phyloP scores from a whole-genome alignment of 2,329 filamentous ascomycete genomes.

The Aaosphaeria pasadenensis region DNA sequence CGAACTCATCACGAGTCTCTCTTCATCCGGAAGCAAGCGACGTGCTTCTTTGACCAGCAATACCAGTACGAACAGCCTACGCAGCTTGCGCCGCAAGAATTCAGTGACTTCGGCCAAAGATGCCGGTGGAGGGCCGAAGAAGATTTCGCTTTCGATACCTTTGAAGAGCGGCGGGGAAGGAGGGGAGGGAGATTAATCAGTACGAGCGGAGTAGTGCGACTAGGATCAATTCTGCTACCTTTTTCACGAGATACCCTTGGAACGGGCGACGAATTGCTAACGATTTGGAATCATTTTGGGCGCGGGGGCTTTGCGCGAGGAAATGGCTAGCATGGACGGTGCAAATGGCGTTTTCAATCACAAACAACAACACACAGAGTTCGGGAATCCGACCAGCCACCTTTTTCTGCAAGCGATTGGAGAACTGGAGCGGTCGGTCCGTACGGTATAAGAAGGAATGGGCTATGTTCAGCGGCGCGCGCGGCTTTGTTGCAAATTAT shows the following conservation, averaged over 20 bases:
- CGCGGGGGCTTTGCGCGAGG: constrained; percentile 11
- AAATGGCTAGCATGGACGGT: constrained; percentile 22
- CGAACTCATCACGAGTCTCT: constrained; percentile 74
- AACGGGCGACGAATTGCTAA: constrained; percentile 27
- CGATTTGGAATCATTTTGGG: constrained; percentile 18
- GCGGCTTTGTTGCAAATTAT: background rate
- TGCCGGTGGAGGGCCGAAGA: constrained; percentile 35
- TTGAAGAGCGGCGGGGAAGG: constrained; percentile 35
- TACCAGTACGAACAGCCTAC: constrained; percentile 28
- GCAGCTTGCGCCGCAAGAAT: constrained; percentile 41
- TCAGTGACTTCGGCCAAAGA: constrained; percentile 45
- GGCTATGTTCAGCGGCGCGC: background rate
- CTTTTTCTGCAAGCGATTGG: background rate
- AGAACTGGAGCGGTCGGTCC: background rate
- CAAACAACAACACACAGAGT: too few species aligned
- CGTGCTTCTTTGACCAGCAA: constrained; percentile 39
- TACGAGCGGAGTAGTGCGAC: constrained; percentile 10
- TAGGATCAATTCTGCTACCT: constrained; percentile 17
- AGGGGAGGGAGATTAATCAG: constrained; percentile 25
- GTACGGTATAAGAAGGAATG: background rate
- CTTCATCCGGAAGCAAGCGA: constrained; percentile 47
- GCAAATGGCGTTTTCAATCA: constrained; percentile 5
- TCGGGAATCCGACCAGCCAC: too few species aligned
- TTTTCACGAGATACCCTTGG: constrained; percentile 34
- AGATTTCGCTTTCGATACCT: constrained; percentile 40